Evolutionary conservation across 2,329 filamentous ascomycete species (phyloP).

Genomic region (Didymosphaeria variabile): DNA sequence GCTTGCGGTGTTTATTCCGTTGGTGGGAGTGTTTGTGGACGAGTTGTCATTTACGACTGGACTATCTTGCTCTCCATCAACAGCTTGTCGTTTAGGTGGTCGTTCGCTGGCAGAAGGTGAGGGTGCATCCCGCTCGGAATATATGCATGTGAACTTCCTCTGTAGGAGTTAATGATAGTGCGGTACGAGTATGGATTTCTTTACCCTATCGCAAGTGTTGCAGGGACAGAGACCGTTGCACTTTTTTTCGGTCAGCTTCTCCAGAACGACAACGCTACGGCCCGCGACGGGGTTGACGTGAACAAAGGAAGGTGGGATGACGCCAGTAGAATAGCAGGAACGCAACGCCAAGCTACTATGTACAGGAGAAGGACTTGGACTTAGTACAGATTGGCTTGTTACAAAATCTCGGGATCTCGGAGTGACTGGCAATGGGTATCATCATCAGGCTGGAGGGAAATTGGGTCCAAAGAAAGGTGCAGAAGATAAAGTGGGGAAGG

Average conservation of each 20-base stretch:
- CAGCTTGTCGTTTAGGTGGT: slow-evolving; percentile 47
- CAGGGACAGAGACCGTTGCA: slow-evolving; percentile 69
- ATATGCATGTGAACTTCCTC: slow-evolving; percentile 53
- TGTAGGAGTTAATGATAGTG: slow-evolving; percentile 32
- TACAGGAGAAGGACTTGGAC: background rate
- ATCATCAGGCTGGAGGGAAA: background rate
- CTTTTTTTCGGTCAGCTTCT: slow-evolving; percentile 48
- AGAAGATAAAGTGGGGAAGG: background rate
- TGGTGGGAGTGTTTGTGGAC: slow-evolving; percentile 33
- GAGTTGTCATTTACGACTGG: slow-evolving; percentile 29
- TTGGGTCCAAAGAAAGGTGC: background rate
- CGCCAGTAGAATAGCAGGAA: background rate
- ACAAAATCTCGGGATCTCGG: background rate
- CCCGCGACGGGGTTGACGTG: slow-evolving; percentile 12
- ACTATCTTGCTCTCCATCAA: slow-evolving; percentile 35
- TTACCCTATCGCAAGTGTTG: slow-evolving; percentile 66
- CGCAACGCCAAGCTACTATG: background rate
- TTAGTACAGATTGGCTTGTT: background rate
- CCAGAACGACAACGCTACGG: slow-evolving; percentile 6
- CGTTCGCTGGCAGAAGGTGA: slow-evolving; percentile 50
- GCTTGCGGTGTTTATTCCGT: slow-evolving; percentile 26
- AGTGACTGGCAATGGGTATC: background rate
- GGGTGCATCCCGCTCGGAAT: slow-evolving; percentile 46
- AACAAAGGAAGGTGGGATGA: background rate
- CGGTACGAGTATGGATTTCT: slow-evolving; percentile 4